Conservation (phyloP, 1,284 basidiomycete genomes). For the Tilletia indica region DNA sequence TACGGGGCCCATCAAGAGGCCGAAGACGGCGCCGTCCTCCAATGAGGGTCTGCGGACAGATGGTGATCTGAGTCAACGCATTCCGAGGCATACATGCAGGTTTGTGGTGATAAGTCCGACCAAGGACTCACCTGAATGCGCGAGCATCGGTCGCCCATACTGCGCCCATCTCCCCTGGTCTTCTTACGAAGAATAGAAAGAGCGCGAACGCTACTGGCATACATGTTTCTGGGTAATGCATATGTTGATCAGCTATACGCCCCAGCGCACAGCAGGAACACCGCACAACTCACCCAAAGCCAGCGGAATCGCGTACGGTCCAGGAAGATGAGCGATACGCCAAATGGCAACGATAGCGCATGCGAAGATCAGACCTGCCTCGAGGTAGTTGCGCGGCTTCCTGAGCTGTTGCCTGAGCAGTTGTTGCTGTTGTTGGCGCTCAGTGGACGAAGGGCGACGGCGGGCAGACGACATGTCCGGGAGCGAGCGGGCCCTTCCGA, state of each 20-base stretch:
- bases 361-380: neutral
- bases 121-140: constrained; percentile 24
- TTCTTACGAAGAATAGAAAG: constrained; percentile 35
- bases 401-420: neutral
- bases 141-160: constrained; percentile 49
- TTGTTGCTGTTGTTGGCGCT: constrained; percentile 2
- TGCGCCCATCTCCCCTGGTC: constrained; percentile 31
- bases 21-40: constrained; percentile 44
- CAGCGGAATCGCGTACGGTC: neutral
- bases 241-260: neutral
- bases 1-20: constrained; percentile 39
- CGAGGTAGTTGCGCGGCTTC: constrained; percentile 9
- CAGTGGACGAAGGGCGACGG: constrained; percentile 7
- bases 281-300: constrained; percentile 30
- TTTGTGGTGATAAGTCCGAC: too few relatives aligned
- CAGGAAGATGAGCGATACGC: neutral
- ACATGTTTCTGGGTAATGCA: constrained; percentile 27
- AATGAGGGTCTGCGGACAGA: constrained; percentile 30
- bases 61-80: too few relatives aligned
- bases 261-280: too few relatives aligned
- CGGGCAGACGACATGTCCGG: too few relatives aligned
- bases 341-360: neutral
- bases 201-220: constrained; percentile 17
- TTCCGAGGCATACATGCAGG: too few relatives aligned
- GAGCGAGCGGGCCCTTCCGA: too few relatives aligned